Evolutionary conservation across 257 asterid genomes (phyloP).

Genomic region (Solanum dulcamara): DNA sequence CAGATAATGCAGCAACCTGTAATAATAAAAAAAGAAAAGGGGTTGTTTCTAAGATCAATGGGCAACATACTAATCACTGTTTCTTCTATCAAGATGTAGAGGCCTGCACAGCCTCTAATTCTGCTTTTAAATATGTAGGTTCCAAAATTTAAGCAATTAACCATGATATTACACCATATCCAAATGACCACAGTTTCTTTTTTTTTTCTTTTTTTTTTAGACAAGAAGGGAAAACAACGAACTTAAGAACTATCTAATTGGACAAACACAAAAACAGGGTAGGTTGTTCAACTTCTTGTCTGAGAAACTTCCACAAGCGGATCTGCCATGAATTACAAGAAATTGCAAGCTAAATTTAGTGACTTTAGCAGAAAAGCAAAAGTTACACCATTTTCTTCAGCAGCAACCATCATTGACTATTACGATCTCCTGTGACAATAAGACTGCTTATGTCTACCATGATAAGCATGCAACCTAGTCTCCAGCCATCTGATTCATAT

Average conservation of each 20-base stretch:
- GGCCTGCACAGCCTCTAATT: background rate
- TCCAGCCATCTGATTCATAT: background rate
- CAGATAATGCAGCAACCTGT: slow-evolving; percentile 86
- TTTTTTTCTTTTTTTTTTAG: background rate
- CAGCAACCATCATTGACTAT: background rate
- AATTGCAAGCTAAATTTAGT: background rate
- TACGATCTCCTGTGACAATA: background rate
- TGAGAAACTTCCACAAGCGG: background rate
- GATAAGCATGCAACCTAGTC: background rate
- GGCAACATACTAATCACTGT: slow-evolving; percentile 2
- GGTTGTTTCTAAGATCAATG: background rate
- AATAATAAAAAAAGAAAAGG: background rate
- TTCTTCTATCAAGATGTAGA: background rate
- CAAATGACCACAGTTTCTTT: background rate
- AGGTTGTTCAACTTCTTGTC: background rate
- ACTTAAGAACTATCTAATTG: background rate
- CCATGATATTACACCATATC: background rate
- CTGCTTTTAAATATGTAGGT: background rate
- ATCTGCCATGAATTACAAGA: background rate
- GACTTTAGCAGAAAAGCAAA: background rate
- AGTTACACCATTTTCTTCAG: background rate
- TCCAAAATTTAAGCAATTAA: background rate
- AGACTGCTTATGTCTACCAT: background rate
- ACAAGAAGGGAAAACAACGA: background rate
- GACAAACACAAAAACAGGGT: background rate